Conservation (phyloP, 805 yeast species). For the Starmerella ratchasimensis region DNA sequence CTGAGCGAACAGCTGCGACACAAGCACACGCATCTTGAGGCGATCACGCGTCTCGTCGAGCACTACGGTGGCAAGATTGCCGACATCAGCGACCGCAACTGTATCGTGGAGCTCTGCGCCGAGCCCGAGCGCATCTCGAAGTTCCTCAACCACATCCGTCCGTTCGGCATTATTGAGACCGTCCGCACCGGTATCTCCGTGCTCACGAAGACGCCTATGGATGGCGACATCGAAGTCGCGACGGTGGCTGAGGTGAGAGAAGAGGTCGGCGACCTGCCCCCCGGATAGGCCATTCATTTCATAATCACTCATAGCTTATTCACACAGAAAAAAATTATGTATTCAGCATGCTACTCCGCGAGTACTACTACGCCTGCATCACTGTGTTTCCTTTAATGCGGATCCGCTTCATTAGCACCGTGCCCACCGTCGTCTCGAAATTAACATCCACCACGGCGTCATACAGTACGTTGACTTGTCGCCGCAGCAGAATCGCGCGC, state of each 20-base stretch:
- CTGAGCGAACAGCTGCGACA: slow-evolving; percentile 89
- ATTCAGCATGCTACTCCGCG: background rate
- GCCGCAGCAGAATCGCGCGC: slow-evolving; percentile 31
- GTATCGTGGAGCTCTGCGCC: slow-evolving; percentile 86
- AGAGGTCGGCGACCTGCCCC: slow-evolving; percentile 74
- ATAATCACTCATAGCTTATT: background rate
- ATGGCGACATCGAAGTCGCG: slow-evolving; percentile 31
- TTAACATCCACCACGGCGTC: slow-evolving; percentile 29
- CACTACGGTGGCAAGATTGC: slow-evolving; percentile 90
- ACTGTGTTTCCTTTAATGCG: slow-evolving; percentile 13
- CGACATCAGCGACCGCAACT: slow-evolving; percentile 84
- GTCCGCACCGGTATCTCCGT: slow-evolving; percentile 99
- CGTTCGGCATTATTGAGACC: slow-evolving; percentile 90
- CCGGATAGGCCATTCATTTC: slow-evolving; percentile 45
- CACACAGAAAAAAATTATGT: background rate
- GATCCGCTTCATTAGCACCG: slow-evolving; percentile 6
- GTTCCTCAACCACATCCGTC: slow-evolving; percentile 77
- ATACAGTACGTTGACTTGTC: slow-evolving; percentile 29
- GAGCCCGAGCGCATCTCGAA: slow-evolving; percentile 82
- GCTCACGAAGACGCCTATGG: slow-evolving; percentile 85
- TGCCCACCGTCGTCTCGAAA: slow-evolving; percentile 11
- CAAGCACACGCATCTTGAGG: slow-evolving; percentile 77
- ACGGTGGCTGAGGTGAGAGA: slow-evolving; percentile 38
- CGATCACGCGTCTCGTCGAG: slow-evolving; percentile 61
- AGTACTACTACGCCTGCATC: slow-evolving; percentile 7